Evolutionary conservation across 2,329 filamentous ascomycete species (phyloP).

Genomic region (Graphilbum sp.): DNA sequence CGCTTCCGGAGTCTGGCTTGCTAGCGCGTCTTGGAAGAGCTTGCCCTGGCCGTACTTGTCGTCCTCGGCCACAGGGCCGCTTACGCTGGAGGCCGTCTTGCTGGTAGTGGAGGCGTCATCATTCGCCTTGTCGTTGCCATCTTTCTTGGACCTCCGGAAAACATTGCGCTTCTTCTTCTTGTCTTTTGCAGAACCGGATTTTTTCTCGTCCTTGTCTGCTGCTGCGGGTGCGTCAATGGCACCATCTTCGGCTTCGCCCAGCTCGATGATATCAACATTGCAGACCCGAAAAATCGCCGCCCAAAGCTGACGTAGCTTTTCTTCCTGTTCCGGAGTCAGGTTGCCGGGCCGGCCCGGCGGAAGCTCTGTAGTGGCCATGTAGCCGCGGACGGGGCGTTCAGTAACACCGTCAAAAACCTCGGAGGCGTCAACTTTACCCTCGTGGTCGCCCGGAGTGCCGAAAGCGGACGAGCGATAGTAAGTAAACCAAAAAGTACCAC

Average conservation of each 20-base stretch:
- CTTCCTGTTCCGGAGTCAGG: conserved; percentile 76
- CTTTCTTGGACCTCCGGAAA: conserved; percentile 47
- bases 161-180: conserved; percentile 60
- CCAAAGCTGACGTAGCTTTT: conserved; percentile 83
- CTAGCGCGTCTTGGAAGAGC: conserved; percentile 68
- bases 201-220: conserved; percentile 20
- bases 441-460: too few relatives aligned
- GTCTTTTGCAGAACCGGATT: conserved; percentile 28
- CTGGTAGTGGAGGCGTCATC: conserved; percentile 3
- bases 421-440: too few relatives aligned
- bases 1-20: conserved; percentile 58
- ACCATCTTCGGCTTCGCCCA: conserved; percentile 11
- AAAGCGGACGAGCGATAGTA: too few relatives aligned
- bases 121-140: conserved; percentile 21
- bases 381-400: not conserved
- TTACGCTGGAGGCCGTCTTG: conserved; percentile 1
- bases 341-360: conserved; percentile 67
- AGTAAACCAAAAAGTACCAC: not conserved
- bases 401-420: too few relatives aligned
- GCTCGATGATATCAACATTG: conserved; percentile 34
- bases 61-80: conserved; percentile 33
- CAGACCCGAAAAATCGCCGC: conserved; percentile 57
- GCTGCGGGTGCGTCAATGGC: conserved; percentile 11
- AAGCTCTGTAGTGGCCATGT: conserved; percentile 15
- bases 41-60: conserved; percentile 91